A percentile compares a stretch with the other conserved stretches of the same genome.
Conservation (phyloP, 2,329 filamentous ascomycete genomes). For the Sporothrix mexicana region DNA sequence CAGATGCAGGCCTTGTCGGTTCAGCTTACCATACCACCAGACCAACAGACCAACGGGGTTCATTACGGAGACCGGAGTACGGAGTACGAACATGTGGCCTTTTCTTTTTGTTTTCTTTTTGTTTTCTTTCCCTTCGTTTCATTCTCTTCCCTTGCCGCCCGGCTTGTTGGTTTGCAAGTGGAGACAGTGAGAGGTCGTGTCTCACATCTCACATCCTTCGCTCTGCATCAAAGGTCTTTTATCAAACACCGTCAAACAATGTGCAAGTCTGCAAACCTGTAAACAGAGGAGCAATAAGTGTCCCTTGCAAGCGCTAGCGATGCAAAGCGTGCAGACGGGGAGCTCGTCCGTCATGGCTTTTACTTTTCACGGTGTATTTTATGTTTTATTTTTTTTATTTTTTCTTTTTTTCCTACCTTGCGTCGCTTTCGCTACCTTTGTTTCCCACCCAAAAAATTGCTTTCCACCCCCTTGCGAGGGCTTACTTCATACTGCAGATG, state of each 20-base stretch:
- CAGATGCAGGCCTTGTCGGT: neutral
- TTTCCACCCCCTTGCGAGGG: neutral
- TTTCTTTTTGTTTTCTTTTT: neutral
- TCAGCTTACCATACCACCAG: neutral
- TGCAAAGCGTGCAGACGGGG: slow-evolving; percentile 16
- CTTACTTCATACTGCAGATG: neutral
- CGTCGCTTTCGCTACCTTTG: neutral
- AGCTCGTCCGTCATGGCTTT: neutral
- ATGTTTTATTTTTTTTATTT: neutral
- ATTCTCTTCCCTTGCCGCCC: too few relatives aligned
- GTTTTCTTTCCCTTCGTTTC: neutral
- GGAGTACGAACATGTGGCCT: neutral
- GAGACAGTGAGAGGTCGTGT: neutral
- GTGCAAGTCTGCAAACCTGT: too few relatives aligned
- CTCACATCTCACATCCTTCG: too few relatives aligned
- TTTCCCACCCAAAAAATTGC: neutral
- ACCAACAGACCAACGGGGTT: neutral
- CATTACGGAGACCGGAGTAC: too few relatives aligned
- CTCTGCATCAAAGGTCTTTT: too few relatives aligned
- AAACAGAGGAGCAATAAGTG: neutral
- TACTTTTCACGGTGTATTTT: neutral
- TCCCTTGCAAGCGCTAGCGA: neutral
- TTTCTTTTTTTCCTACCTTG: neutral
- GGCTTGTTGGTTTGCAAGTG: slow-evolving; percentile 7
- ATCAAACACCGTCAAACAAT: too few relatives aligned